Conservation (phyloP, 306 rosid species). For the Dryas alaskensis region DNA sequence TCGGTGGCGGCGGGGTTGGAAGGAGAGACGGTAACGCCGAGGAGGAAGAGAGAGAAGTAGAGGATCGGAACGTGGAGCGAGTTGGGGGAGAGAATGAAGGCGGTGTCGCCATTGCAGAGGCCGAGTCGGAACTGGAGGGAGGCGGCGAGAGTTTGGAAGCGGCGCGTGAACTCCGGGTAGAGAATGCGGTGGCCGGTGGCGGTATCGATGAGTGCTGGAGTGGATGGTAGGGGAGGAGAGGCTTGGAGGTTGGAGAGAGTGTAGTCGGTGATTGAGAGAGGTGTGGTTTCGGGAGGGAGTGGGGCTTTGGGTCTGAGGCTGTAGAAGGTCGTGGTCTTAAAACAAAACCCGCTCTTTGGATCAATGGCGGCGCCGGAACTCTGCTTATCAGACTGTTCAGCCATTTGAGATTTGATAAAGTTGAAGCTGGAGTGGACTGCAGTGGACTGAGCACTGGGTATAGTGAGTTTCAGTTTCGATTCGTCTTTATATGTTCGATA, state of each 20-base stretch:
- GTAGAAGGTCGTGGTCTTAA: conserved; percentile 16
- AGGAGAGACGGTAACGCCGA: conserved; percentile 36
- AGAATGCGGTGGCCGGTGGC: conserved; percentile 12
- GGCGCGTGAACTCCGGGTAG: conserved; percentile 29
- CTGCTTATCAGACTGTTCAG: not conserved
- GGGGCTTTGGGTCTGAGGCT: conserved; percentile 21
- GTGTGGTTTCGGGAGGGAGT: conserved; percentile 26
- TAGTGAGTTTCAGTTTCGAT: no score
- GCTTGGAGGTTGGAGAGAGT: conserved; percentile 22
- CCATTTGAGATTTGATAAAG: not conserved
- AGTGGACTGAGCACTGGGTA: no score
- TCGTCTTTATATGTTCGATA: no score
- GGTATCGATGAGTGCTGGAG: conserved; percentile 31
- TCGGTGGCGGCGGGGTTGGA: conserved; percentile 30
- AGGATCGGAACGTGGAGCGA: conserved; percentile 32
- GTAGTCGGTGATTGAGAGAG: conserved; percentile 30
- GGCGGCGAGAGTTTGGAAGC: conserved; percentile 21
- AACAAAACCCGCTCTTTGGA: conserved; percentile 30
- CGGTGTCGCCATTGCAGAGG: conserved; percentile 15
- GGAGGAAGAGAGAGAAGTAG: conserved; percentile 29
- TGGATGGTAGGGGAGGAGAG: conserved; percentile 20
- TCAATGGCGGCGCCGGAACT: not conserved
- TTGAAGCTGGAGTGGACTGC: no score
- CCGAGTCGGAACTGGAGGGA: conserved; percentile 10
- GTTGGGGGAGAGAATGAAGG: conserved; percentile 32